Conservation (phyloP, 2,329 filamentous ascomycete species). For the Chaetomium sp. region DNA sequence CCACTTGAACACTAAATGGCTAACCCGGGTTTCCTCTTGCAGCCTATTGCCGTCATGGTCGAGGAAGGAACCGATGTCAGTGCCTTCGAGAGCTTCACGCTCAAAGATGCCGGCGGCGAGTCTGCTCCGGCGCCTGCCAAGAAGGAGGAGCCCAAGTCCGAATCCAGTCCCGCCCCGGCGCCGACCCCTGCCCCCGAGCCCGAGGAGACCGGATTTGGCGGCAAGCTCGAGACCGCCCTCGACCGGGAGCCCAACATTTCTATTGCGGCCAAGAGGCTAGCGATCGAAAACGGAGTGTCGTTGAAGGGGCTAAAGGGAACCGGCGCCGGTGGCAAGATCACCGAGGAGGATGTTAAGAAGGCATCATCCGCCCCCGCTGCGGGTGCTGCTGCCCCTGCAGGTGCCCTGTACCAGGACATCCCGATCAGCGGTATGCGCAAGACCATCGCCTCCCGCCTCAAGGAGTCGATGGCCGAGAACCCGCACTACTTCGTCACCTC, state of each 20-base stretch:
- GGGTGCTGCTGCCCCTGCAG: slow-evolving; percentile 53
- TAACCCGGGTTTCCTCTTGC: slow-evolving; percentile 27
- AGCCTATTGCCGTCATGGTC: slow-evolving; percentile 96
- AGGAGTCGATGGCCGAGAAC: slow-evolving; percentile 88
- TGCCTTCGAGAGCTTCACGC: slow-evolving; percentile 84
- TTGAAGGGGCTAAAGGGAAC: slow-evolving; percentile 81
- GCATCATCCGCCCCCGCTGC: slow-evolving; percentile 59
- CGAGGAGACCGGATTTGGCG: slow-evolving; percentile 72
- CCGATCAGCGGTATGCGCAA: slow-evolving; percentile 94
- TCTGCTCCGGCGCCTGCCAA: slow-evolving; percentile 67
- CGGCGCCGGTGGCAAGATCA: slow-evolving; percentile 83
- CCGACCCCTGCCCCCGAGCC: slow-evolving; percentile 58
- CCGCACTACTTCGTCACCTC: slow-evolving; percentile 98
- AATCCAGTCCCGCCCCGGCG: slow-evolving; percentile 60
- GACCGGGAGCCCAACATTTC: slow-evolving; percentile 77
- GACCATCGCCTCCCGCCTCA: slow-evolving; percentile 89
- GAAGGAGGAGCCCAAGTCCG: slow-evolving; percentile 63
- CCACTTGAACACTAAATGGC: slow-evolving; percentile 18
- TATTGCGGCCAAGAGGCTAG: slow-evolving; percentile 76
- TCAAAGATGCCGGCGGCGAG: slow-evolving; percentile 89
- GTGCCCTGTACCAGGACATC: slow-evolving; percentile 76
- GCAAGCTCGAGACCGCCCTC: slow-evolving; percentile 79
- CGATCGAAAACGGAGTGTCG: slow-evolving; percentile 79
- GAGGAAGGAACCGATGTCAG: slow-evolving; percentile 87
- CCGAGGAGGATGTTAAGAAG: slow-evolving; percentile 92